These are phyloP conservation scores for Coemansia sp. DNA, from an alignment of 192 early-diverging fungal species.

Conservation along the genomic window DNA sequence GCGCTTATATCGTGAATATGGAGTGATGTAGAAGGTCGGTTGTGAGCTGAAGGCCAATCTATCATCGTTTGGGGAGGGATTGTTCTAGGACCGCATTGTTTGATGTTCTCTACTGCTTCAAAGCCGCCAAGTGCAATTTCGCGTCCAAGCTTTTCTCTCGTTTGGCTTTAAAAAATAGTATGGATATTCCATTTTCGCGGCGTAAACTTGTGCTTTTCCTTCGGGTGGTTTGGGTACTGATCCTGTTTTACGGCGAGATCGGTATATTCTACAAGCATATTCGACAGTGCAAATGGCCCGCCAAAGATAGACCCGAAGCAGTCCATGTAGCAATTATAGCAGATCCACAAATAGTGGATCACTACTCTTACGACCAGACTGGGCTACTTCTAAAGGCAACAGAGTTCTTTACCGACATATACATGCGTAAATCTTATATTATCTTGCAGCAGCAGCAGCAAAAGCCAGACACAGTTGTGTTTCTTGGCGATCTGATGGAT, in stretches of 20 bases:
- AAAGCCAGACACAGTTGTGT: constrained; percentile 63
- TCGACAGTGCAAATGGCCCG: constrained; percentile 31
- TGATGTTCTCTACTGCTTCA: no score
- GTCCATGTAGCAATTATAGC: constrained; percentile 67
- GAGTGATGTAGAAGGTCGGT: no score
- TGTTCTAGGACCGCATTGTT: no score
- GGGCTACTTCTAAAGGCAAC: constrained; percentile 60
- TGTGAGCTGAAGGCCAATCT: no score
- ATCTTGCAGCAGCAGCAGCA: constrained; percentile 54
- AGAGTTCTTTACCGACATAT: constrained; percentile 83
- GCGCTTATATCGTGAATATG: no score
- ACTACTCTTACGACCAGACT: constrained; percentile 76
- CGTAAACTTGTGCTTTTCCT: constrained; percentile 15
- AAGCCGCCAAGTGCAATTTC: no score
- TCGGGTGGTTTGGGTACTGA: constrained; percentile 21
- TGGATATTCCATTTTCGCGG: no score
- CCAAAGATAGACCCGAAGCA: neutral
- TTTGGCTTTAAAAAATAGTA: no score
- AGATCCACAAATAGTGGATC: constrained; percentile 92
- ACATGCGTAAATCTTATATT: constrained; percentile 77
- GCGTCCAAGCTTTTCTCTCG: no score
- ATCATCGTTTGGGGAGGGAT: no score
- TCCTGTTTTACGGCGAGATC: constrained; percentile 38
- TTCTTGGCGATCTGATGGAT: constrained; percentile 88
- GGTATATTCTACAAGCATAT: constrained; percentile 31